Evolutionary conservation across 805 yeast species (phyloP), one percentile per base, ranked within the genome.

Genomic region (Debaryomyces maramus): DNA sequence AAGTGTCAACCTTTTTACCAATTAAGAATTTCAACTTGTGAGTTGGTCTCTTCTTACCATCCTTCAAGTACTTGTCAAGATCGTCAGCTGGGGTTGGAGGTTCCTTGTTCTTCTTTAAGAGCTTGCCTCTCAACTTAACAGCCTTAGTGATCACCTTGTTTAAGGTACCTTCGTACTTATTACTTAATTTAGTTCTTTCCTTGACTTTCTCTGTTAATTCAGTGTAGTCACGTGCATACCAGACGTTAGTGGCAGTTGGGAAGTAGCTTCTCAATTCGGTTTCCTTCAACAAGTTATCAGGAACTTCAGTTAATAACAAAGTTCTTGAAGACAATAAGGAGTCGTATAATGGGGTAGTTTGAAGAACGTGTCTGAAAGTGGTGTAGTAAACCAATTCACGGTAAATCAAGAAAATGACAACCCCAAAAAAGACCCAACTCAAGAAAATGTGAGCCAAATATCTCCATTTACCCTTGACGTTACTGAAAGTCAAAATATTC

Each of bases 1-100:
- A 77, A 23, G 97, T 85, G 53, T 84, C 83, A 40, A 90, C 96
- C 66, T 90, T 90, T 64, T 85, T 65, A 43, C 97, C 95, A 51
- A 83, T 72, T 43, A 85, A 63, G 41, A 80, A 80, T 54, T 77
- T 78, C 52, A 88, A 73, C 47, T 78, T 78, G 63, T 88, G 91
- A 23, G 87, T 83, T 34, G 97, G 97, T 51, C 91, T 77, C 70
- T 88, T 89, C 50, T 67, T 67, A 29, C 72, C 73, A 43, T 68
- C 72, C 63, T 85, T 83, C 45, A 88, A 79, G 60, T 86, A 88
- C 32, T 80, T 70, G 46, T 73, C 70, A 34, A 82, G 53, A 45
- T 75, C 82, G 54, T 81, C 72, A 38, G 69, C 74, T 3, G 85
- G 82, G 46, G 71, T 73, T 15, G 85, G 82, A 15, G 69, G 56